These are phyloP conservation scores for Annulohypoxylon moriforme DNA, from an alignment of 495 filamentous ascomycete species.

Conservation along the genomic window DNA sequence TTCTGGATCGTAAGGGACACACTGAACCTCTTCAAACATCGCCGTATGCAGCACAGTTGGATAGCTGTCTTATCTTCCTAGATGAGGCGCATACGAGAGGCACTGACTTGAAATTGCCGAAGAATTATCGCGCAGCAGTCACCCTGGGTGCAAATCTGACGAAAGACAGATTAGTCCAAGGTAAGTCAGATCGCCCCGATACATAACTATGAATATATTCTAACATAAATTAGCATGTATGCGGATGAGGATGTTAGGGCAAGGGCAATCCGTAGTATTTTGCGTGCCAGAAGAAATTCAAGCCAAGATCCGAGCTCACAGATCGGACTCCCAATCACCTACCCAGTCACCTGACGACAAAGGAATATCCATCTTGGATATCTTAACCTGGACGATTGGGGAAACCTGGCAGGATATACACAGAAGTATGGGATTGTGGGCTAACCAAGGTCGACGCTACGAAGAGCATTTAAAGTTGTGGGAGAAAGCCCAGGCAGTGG, in stretches of 20 bases:
- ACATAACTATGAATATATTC: background rate
- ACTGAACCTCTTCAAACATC: slow-evolving; percentile 67
- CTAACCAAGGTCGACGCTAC: slow-evolving; percentile 66
- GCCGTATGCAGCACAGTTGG: slow-evolving; percentile 68
- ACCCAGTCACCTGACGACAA: too few species aligned
- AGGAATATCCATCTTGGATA: slow-evolving; percentile 57
- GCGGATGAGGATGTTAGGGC: slow-evolving; percentile 71
- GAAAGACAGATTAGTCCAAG: slow-evolving; percentile 81
- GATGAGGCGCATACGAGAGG: slow-evolving; percentile 83
- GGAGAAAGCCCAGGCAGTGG: slow-evolving; percentile 18
- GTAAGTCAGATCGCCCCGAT: slow-evolving; percentile 52
- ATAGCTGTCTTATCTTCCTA: slow-evolving; percentile 74
- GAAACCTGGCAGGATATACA: slow-evolving; percentile 65
- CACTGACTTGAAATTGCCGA: slow-evolving; percentile 75
- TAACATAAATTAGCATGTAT: slow-evolving; percentile 66
- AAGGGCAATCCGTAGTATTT: slow-evolving; percentile 71
- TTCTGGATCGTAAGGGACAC: slow-evolving; percentile 56
- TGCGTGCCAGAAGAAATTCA: slow-evolving; percentile 66
- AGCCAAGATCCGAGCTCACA: slow-evolving; percentile 49
- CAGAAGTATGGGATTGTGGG: slow-evolving; percentile 69
- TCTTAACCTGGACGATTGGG: slow-evolving; percentile 68
- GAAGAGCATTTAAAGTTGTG: slow-evolving; percentile 50
- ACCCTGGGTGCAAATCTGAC: slow-evolving; percentile 75
- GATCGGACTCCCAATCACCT: background rate
- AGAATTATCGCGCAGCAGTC: slow-evolving; percentile 69